Percentiles rank a stretch among this genome's conserved stretches.
phyloP scores from a whole-genome alignment of 2,329 filamentous ascomycete genomes.

The Rhynchosporium graminicola region DNA sequence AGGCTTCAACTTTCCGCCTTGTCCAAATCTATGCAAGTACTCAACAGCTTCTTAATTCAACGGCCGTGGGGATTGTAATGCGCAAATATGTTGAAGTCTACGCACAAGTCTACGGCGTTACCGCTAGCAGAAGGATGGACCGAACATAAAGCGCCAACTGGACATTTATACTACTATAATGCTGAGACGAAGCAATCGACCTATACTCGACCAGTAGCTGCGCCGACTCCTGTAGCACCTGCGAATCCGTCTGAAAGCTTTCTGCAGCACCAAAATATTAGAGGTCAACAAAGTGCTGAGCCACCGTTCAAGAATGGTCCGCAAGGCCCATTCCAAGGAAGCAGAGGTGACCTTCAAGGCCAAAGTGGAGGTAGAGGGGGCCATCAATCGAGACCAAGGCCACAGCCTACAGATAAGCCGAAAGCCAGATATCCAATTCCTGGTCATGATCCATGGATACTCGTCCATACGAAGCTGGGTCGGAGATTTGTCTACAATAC shows the following conservation, averaged over 20 bases:
- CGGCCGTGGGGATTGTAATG: constrained; percentile 16
- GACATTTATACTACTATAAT: constrained; percentile 88
- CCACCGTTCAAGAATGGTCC: constrained; percentile 37
- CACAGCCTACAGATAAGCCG: constrained; percentile 76
- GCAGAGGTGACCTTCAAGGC: constrained; percentile 46
- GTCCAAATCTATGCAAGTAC: constrained; percentile 17
- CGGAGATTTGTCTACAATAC: constrained; percentile 89
- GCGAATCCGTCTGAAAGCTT: constrained; percentile 44
- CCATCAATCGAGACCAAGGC: constrained; percentile 51
- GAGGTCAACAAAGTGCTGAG: constrained; percentile 43
- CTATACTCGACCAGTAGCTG: constrained; percentile 67
- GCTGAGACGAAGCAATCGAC: constrained; percentile 80
- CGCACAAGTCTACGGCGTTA: constrained; percentile 60
- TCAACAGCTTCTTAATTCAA: constrained; percentile 11
- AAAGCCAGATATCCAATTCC: constrained; percentile 79
- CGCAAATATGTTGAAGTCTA: constrained; percentile 69
- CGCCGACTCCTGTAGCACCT: constrained; percentile 34
- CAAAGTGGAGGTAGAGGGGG: constrained; percentile 53
- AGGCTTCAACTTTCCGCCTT: constrained; percentile 15
- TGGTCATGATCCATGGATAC: constrained; percentile 79
- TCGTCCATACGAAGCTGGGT: constrained; percentile 90
- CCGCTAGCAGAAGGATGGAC: constrained; percentile 82
- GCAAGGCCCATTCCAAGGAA: constrained; percentile 33
- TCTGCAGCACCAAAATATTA: constrained; percentile 46
- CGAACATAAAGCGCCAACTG: constrained; percentile 86